A percentile compares a stretch with the other conserved stretches of the same genome.
Evolutionary conservation across 768 basidiomycete species (phyloP).

Genomic region (Hydnomerulius pinastri): DNA sequence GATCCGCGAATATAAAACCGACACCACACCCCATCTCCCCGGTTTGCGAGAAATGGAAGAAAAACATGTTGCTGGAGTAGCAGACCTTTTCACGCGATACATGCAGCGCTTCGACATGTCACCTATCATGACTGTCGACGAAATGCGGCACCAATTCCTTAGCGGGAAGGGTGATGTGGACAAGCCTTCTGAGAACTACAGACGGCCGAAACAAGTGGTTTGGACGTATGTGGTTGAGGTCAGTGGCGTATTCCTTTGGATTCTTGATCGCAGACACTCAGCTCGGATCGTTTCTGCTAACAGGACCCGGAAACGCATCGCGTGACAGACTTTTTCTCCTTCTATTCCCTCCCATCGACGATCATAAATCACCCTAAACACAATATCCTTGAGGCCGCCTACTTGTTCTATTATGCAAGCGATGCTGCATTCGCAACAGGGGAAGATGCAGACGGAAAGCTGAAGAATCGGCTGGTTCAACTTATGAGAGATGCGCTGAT

Average conservation of each 20-base stretch:
- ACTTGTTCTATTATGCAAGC: conserved; percentile 94
- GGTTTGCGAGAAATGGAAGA: conserved; percentile 91
- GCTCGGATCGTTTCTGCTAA: not conserved
- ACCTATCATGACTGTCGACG: conserved; percentile 73
- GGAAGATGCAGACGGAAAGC: conserved; percentile 57
- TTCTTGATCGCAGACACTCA: not conserved
- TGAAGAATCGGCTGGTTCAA: conserved; percentile 69
- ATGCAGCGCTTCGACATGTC: conserved; percentile 86
- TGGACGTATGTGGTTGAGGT: conserved; percentile 98
- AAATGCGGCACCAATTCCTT: conserved; percentile 84
- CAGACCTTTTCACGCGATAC: conserved; percentile 71
- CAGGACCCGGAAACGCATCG: conserved; percentile 80
- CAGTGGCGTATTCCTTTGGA: conserved; percentile 30
- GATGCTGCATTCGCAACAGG: conserved; percentile 65
- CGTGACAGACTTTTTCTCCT: conserved; percentile 96
- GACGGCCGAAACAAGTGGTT: conserved; percentile 81
- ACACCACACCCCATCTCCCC: conserved; percentile 47
- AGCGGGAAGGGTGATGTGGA: conserved; percentile 71
- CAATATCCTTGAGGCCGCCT: conserved; percentile 83
- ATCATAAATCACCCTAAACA: conserved; percentile 80
- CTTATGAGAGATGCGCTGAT: conserved; percentile 81
- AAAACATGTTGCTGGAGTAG: conserved; percentile 69
- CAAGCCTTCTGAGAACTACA: conserved; percentile 31
- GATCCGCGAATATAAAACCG: conserved; percentile 73
- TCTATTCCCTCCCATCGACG: conserved; percentile 95